Conservation (phyloP, 2,329 filamentous ascomycete genomes). For the Colletotrichum sp. region DNA sequence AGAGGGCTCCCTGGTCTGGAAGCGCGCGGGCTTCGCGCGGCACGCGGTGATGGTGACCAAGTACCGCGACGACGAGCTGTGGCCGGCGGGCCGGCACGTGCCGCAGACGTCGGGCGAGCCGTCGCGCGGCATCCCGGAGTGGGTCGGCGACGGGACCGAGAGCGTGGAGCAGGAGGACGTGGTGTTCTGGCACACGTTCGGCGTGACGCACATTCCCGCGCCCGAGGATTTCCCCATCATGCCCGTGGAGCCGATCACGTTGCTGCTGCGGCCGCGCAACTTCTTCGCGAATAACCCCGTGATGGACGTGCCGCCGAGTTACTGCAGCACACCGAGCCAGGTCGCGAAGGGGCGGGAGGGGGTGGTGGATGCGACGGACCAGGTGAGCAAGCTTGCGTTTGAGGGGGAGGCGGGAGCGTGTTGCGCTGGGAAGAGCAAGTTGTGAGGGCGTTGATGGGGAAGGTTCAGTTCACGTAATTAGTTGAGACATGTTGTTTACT, state of each 20-base stretch:
- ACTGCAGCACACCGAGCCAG: constrained; percentile 74
- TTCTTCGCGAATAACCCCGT: constrained; percentile 84
- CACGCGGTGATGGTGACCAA: constrained; percentile 90
- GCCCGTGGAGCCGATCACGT: constrained; percentile 84
- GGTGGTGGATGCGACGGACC: constrained; percentile 52
- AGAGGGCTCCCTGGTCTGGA: constrained; percentile 83
- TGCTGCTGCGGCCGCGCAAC: constrained; percentile 79
- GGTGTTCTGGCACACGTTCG: constrained; percentile 94
- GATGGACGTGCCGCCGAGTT: constrained; percentile 81
- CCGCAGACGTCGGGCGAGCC: constrained; percentile 86
- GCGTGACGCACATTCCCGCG: constrained; percentile 85
- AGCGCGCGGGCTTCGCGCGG: constrained; percentile 84
- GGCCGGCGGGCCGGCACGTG: constrained; percentile 86
- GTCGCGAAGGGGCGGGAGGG: constrained; percentile 49
- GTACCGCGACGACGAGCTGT: constrained; percentile 82
- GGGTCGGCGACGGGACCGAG: constrained; percentile 74
- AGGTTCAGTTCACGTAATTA: background rate
- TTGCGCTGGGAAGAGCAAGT: constrained; percentile 15
- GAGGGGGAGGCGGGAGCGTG: background rate
- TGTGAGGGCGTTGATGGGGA: background rate
- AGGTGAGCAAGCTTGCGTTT: constrained; percentile 47
- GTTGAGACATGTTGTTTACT: background rate
- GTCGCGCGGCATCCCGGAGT: constrained; percentile 73
- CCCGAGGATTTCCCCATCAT: constrained; percentile 94
- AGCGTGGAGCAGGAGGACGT: constrained; percentile 81